phyloP scores from a whole-genome alignment of 768 basidiomycete species.

The Xerocomellus chrysenteron region DNA sequence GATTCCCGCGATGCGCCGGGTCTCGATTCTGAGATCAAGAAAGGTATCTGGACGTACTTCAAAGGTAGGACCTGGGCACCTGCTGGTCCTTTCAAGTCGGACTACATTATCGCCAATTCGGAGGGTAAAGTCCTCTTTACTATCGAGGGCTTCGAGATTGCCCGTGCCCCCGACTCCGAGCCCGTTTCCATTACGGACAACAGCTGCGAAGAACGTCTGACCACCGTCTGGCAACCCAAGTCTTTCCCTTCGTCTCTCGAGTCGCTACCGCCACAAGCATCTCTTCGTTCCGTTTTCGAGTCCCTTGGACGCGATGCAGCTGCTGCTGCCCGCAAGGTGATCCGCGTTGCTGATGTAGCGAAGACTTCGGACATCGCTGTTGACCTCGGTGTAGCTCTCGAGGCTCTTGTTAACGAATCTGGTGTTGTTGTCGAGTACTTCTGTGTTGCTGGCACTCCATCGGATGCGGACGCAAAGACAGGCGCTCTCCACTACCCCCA shows the following conservation, averaged over 20 bases:
- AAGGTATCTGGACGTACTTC: constrained; percentile 33
- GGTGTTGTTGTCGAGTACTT: constrained; percentile 18
- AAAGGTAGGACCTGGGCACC: constrained; percentile 24
- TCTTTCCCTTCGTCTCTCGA: constrained; percentile 23
- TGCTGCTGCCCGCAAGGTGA: constrained; percentile 18
- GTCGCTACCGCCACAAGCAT: neutral
- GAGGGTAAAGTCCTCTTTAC: constrained; percentile 33
- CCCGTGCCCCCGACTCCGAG: constrained; percentile 29
- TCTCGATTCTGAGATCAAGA: constrained; percentile 28
- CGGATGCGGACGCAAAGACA: constrained; percentile 26
- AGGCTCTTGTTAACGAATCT: constrained; percentile 14
- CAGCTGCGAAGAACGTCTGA: constrained; percentile 30
- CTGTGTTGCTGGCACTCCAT: constrained; percentile 17
- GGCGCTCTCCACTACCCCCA: constrained; percentile 8
- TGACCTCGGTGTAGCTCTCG: constrained; percentile 16
- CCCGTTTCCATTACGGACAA: constrained; percentile 25
- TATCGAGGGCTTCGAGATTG: constrained; percentile 35
- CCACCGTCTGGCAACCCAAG: constrained; percentile 33
- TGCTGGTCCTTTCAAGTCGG: constrained; percentile 20
- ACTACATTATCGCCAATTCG: constrained; percentile 30
- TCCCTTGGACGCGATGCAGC: constrained; percentile 16
- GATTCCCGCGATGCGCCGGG: constrained; percentile 24
- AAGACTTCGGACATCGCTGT: constrained; percentile 17
- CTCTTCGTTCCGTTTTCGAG: constrained; percentile 18
- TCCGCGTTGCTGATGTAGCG: constrained; percentile 27